A percentile compares a stretch with the other conserved stretches of the same genome.
Evolutionary conservation across 2,329 filamentous ascomycete species (phyloP).

Genomic region (Elsinoe australis): DNA sequence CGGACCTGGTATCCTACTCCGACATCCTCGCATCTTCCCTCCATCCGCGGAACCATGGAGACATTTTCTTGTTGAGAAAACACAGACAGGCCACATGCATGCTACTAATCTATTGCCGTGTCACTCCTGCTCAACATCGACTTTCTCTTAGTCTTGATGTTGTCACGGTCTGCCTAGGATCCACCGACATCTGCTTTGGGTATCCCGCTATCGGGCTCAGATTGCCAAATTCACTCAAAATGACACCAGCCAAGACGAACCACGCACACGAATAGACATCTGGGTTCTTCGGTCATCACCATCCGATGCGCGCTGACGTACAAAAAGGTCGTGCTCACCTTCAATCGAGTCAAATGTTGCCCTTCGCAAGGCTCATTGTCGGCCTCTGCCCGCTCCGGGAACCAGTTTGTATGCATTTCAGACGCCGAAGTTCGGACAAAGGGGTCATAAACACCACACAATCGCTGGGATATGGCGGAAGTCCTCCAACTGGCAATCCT

Average conservation of each 20-base stretch:
- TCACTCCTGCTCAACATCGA: too few relatives aligned
- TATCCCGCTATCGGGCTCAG: slow-evolving; percentile 8
- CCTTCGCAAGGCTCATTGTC: neutral
- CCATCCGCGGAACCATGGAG: too few relatives aligned
- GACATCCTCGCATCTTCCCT: too few relatives aligned
- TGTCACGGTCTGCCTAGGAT: too few relatives aligned
- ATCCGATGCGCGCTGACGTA: slow-evolving; percentile 2
- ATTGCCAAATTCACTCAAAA: neutral
- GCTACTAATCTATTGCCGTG: too few relatives aligned
- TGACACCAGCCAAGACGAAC: slow-evolving; percentile 11
- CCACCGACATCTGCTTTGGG: neutral
- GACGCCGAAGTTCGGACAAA: slow-evolving; percentile 6
- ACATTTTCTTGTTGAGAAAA: too few relatives aligned
- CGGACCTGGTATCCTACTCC: too few relatives aligned
- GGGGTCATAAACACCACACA: neutral
- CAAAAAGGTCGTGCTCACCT: too few relatives aligned
- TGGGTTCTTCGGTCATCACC: neutral
- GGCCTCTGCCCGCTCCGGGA: neutral
- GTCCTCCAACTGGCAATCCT: slow-evolving; percentile 6
- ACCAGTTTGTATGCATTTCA: neutral
- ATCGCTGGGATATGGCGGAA: neutral
- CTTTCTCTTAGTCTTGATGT: too few relatives aligned
- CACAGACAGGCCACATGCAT: too few relatives aligned
- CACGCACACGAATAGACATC: neutral
- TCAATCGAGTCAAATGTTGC: neutral